phyloP scores from a whole-genome alignment of 192 early-diverging fungal species.

The Coemansia javaensis region DNA sequence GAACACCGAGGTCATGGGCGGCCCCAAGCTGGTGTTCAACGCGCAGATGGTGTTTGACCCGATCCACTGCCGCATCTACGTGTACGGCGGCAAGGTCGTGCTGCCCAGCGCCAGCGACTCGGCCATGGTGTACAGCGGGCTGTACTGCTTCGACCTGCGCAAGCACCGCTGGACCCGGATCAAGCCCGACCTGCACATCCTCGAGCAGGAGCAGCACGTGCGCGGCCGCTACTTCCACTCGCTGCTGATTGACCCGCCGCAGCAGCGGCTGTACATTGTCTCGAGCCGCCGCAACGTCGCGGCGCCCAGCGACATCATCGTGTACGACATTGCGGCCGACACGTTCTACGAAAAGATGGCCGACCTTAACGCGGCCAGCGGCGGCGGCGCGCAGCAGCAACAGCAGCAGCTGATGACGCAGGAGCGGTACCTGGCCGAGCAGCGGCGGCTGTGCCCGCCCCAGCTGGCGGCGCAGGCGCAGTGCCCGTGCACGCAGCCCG shows the following conservation, averaged over 20 bases:
- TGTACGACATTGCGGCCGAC: slow-evolving; percentile 78
- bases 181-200: slow-evolving; percentile 58
- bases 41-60: slow-evolving; percentile 91
- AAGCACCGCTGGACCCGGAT: slow-evolving; percentile 69
- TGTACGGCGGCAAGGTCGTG: slow-evolving; percentile 85
- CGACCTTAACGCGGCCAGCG: slow-evolving; percentile 9
- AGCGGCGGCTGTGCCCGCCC: slow-evolving; percentile 18
- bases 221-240: slow-evolving; percentile 87
- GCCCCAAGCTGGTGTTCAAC: slow-evolving; percentile 87
- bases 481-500: slow-evolving; percentile 10
- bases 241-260: slow-evolving; percentile 74
- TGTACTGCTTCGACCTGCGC: slow-evolving; percentile 76
- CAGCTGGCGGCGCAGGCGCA: slow-evolving; percentile 5
- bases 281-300: slow-evolving; percentile 85
- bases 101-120: slow-evolving; percentile 58
- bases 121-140: slow-evolving; percentile 71
- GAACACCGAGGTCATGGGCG: slow-evolving; percentile 79
- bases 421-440: slow-evolving; percentile 29
- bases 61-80: slow-evolving; percentile 64
- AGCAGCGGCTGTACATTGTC: slow-evolving; percentile 78
- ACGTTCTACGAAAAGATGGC: slow-evolving; percentile 63
- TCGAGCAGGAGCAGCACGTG: slow-evolving; percentile 55
- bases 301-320: slow-evolving; percentile 73
- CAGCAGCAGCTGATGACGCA: slow-evolving; percentile 36
- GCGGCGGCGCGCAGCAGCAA: no score